These are phyloP conservation scores for Colletotrichum endophyticum DNA, from an alignment of 2,329 filamentous ascomycete genomes.

Conservation along the genomic window DNA sequence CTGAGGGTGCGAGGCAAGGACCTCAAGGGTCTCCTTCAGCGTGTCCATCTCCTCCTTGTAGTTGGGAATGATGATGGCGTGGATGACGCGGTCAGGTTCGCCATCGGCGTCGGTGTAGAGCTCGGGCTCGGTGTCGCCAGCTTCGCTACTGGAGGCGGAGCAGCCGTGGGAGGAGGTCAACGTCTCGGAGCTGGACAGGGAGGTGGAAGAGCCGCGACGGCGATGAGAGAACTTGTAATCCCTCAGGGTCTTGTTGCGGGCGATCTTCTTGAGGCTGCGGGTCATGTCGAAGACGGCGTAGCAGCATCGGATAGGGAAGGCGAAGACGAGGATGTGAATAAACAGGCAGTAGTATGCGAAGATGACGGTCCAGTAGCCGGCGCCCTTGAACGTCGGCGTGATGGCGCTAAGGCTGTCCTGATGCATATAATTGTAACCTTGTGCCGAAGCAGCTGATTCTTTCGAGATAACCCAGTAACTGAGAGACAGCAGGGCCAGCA, in stretches of 20 bases:
- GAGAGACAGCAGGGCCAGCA: slow-evolving; percentile 52
- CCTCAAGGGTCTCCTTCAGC: slow-evolving; percentile 70
- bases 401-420: slow-evolving; percentile 38
- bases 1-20: slow-evolving; percentile 70
- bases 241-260: slow-evolving; percentile 48
- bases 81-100: slow-evolving; percentile 55
- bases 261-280: slow-evolving; percentile 49
- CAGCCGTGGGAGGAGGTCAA: slow-evolving; percentile 52
- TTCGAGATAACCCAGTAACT: slow-evolving; percentile 61
- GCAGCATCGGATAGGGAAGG: slow-evolving; percentile 67
- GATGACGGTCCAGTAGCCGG: slow-evolving; percentile 54
- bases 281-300: slow-evolving; percentile 66
- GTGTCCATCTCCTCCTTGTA: slow-evolving; percentile 77
- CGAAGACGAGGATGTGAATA: slow-evolving; percentile 67
- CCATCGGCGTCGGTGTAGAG: slow-evolving; percentile 49
- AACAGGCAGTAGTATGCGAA: slow-evolving; percentile 71
- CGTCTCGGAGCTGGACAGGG: slow-evolving; percentile 61
- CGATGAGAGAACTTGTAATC: slow-evolving; percentile 51
- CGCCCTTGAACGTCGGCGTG: slow-evolving; percentile 40
- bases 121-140: slow-evolving; percentile 55
- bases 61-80: slow-evolving; percentile 74
- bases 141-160: slow-evolving; percentile 55
- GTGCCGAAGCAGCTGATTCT: slow-evolving; percentile 48
- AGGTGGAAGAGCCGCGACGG: slow-evolving; percentile 59
- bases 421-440: slow-evolving; percentile 49